Percentiles rank a stretch among this genome's conserved stretches.
These are phyloP conservation scores for Eutypa lata DNA, from an alignment of 2,329 filamentous ascomycete genomes.

Conservation along the genomic window DNA sequence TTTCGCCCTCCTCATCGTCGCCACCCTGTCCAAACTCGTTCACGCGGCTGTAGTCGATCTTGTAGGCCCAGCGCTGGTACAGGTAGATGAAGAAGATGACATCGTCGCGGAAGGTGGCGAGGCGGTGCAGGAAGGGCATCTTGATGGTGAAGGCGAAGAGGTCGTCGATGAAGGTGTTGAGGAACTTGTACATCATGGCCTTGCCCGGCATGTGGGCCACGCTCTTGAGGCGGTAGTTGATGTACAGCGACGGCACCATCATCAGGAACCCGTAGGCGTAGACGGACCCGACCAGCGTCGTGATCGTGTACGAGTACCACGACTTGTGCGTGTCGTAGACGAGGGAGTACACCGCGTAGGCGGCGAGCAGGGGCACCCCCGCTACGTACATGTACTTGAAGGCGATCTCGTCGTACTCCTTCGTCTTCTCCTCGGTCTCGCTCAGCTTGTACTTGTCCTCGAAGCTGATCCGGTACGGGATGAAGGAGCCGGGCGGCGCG, in stretches of 20 bases:
- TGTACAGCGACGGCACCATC: conserved; percentile 97
- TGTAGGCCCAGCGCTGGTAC: conserved; percentile 92
- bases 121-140: conserved; percentile 90
- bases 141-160: conserved; percentile 99
- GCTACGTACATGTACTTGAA: conserved; percentile 96
- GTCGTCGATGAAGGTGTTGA: conserved; percentile 99
- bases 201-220: conserved; percentile 96
- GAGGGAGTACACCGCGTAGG: conserved; percentile 88
- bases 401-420: conserved; percentile 96
- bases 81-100: conserved; percentile 98
- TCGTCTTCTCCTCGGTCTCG: conserved; percentile 94
- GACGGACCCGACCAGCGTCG: conserved; percentile 90
- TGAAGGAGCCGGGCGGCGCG: conserved; percentile 61
- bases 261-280: conserved; percentile 98
- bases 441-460: conserved; percentile 97
- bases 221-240: conserved; percentile 96
- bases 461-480: conserved; percentile 80
- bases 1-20: conserved; percentile 68
- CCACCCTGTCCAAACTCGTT: conserved; percentile 98
- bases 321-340: conserved; percentile 94
- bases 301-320: conserved; percentile 95
- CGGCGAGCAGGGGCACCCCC: conserved; percentile 82
- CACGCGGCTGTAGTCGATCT: conserved; percentile 83
- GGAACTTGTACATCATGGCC: conserved; percentile 97
- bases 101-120: conserved; percentile 91